Percentiles rank a stretch among this genome's conserved stretches.
Conservation (phyloP, 192 early-diverging fungal species). For the Mortierella claussenii region DNA sequence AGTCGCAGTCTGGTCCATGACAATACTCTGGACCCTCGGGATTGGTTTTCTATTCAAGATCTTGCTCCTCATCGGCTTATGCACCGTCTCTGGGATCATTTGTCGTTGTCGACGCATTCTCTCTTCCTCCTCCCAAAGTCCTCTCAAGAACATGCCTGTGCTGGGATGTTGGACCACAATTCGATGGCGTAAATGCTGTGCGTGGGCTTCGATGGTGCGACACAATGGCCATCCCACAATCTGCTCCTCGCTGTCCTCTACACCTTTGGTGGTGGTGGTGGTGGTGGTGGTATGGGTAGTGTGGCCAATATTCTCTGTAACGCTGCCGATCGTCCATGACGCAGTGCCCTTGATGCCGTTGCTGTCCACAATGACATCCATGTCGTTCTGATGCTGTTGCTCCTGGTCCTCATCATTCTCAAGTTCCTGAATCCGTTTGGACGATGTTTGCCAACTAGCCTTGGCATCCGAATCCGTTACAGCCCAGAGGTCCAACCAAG, state of each 20-base stretch:
- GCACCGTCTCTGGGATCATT: conserved; percentile 46
- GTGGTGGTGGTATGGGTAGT: too few relatives aligned
- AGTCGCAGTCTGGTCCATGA: background rate
- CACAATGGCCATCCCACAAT: background rate
- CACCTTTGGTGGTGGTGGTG: too few relatives aligned
- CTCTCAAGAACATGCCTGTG: conserved; percentile 21
- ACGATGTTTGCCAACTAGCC: too few relatives aligned
- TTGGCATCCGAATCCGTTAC: background rate
- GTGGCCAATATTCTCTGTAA: too few relatives aligned
- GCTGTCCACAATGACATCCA: background rate
- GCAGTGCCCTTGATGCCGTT: background rate
- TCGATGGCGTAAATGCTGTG: background rate
- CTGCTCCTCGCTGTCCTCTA: background rate
- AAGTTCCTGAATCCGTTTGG: too few relatives aligned
- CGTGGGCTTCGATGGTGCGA: background rate
- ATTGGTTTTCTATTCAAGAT: conserved; percentile 42
- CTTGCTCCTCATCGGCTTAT: conserved; percentile 35
- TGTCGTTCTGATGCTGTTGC: background rate
- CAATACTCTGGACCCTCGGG: background rate
- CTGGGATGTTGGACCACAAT: conserved; percentile 28
- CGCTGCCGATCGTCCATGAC: too few relatives aligned
- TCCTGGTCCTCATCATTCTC: too few relatives aligned
- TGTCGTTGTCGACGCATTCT: conserved; percentile 19
- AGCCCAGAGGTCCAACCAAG: conserved; percentile 30
- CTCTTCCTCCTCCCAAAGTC: conserved; percentile 51